Base-by-base conservation (phyloP, 495 filamentous ascomycete species). In the Cryomyces minteri region DNA sequence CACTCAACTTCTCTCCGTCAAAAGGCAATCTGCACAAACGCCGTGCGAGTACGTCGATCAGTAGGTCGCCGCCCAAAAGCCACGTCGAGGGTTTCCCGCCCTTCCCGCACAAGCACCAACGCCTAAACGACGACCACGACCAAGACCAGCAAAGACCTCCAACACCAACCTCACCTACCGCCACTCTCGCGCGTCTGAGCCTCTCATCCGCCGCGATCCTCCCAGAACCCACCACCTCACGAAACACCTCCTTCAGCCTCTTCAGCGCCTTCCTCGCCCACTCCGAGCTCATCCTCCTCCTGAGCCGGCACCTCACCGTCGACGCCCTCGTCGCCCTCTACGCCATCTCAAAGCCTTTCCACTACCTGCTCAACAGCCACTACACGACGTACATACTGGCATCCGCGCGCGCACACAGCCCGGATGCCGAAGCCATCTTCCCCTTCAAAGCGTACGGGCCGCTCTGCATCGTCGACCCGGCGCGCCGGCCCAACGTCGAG, bases 261-360 rank as follows among this genome's bases (percentile, higher is more conserved):
- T 65, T 79, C 54, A 48, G 54, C 31, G 63, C 62, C 3, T 49
- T 84, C 18, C 47, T 67, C 32, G 51, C 57, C 5, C 57, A 65
- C 45, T 9, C 11, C 40, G 71, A 77, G 30, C 54, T 82, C 4
- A 48, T 66, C 41, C 52, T 73, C 29, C 61, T 65, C 45, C 48
- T 81, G 25, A 62, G 66, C 45, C 65, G 63, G 41, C 58, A 67
- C 36, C 68, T 82, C 41, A 46, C 54, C 7, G 52, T 71, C 4
- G 46, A 59, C 4, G 67, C 73, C 38, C 56, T 82, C 10, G 39
- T 79, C 43, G 60, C 58, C 12, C 64, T 83, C 12, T 78, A 76
- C 58, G 56, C 70, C 50, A 68, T 75, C 44, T 71, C 67, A 48
- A 71, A 66, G 43, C 53, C 60, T 36, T 80, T 80, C 57, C 68